These are phyloP conservation scores for Boletus subluridellus DNA, from an alignment of 1,284 basidiomycete genomes.

Conservation along the genomic window DNA sequence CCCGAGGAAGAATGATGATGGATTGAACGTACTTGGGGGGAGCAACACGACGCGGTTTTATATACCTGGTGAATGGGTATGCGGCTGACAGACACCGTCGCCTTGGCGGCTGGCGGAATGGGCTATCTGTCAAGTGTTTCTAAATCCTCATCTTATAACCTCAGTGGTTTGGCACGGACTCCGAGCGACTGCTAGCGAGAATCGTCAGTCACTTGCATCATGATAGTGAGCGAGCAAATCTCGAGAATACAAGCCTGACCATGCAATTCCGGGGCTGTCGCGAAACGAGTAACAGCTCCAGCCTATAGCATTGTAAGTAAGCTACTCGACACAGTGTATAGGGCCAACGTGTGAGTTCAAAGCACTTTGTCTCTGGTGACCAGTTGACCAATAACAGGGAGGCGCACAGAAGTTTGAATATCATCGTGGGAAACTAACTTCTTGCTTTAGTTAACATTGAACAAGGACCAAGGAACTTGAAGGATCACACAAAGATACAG, in stretches of 20 bases:
- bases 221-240: background rate
- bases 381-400: background rate
- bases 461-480: too few species aligned
- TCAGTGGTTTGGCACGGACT: background rate
- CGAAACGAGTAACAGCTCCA: background rate
- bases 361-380: background rate
- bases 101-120: constrained; percentile 4
- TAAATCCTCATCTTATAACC: background rate
- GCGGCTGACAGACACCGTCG: constrained; percentile 18
- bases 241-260: background rate
- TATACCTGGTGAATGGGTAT: constrained; percentile 6
- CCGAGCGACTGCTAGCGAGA: background rate
- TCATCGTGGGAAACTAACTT: background rate
- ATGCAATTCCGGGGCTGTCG: background rate
- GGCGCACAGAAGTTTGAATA: background rate
- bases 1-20: background rate
- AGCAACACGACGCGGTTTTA: background rate
- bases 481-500: background rate
- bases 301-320: constrained; percentile 5
- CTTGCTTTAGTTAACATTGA: too few species aligned
- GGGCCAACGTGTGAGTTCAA: too few species aligned
- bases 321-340: background rate
- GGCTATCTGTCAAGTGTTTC: too few species aligned
- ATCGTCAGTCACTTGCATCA: background rate
- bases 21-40: background rate